Percentiles rank a stretch among this genome's conserved stretches.
Evolutionary conservation across 2,329 filamentous ascomycete species (phyloP).

Genomic region (Arthrocladium fulminans): DNA sequence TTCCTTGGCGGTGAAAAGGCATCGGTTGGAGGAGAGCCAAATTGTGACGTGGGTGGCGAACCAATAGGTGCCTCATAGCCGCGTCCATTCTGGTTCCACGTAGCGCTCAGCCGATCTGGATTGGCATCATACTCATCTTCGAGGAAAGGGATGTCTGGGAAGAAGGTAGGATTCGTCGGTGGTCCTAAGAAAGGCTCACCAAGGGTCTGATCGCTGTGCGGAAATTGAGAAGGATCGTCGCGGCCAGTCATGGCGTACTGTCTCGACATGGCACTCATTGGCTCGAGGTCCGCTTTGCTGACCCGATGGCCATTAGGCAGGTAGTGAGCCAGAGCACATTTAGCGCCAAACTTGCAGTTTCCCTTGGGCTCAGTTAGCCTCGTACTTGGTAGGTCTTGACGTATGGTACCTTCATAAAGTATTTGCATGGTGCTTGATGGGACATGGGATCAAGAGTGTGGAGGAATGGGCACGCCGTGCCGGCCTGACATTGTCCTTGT

Average conservation of each 20-base stretch:
- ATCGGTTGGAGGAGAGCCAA: constrained; percentile 76
- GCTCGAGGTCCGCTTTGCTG: constrained; percentile 55
- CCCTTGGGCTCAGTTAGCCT: constrained; percentile 51
- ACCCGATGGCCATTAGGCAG: constrained; percentile 87
- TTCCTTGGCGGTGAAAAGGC: constrained; percentile 67
- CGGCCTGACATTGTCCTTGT: constrained; percentile 91
- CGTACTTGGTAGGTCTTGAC: neutral
- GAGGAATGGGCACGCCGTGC: constrained; percentile 89
- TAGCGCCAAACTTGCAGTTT: constrained; percentile 97
- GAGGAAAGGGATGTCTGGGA: constrained; percentile 36
- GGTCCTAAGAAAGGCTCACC: constrained; percentile 1
- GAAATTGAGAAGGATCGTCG: constrained; percentile 55
- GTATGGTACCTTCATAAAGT: constrained; percentile 78
- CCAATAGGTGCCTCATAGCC: constrained; percentile 47
- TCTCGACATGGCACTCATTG: constrained; percentile 39
- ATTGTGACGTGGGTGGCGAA: constrained; percentile 53
- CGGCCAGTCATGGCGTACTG: constrained; percentile 29
- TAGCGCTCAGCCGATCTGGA: constrained; percentile 25
- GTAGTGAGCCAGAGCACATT: constrained; percentile 94
- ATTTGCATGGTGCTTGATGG: constrained; percentile 89
- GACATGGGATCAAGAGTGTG: constrained; percentile 79
- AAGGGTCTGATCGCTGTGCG: constrained; percentile 55
- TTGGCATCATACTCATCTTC: constrained; percentile 34
- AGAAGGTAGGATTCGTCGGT: constrained; percentile 15
- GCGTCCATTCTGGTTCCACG: constrained; percentile 13